These are phyloP conservation scores for Metschnikowia matae DNA, from an alignment of 805 yeast species.

Conservation along the genomic window DNA sequence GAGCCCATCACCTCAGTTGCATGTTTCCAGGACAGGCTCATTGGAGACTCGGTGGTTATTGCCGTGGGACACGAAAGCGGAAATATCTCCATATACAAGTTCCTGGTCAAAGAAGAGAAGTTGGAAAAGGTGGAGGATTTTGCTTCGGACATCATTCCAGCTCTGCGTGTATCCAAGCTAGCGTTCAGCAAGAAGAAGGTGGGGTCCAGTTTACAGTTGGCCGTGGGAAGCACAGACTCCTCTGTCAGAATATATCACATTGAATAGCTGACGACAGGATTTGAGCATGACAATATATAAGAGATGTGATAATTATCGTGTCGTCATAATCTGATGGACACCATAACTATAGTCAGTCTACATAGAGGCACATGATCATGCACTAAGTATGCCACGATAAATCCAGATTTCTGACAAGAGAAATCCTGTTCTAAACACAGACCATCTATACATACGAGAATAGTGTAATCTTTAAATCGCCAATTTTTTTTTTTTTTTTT, in stretches of 20 bases:
- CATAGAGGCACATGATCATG: too few species aligned
- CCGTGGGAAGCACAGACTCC: constrained; percentile 62
- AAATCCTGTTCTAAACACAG: too few species aligned
- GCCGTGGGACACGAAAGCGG: constrained; percentile 77
- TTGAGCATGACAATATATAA: too few species aligned
- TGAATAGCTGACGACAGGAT: not conserved
- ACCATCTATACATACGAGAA: too few species aligned
- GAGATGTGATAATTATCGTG: too few species aligned
- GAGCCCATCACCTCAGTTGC: constrained; percentile 69
- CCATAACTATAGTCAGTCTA: too few species aligned
- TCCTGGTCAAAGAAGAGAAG: constrained; percentile 5
- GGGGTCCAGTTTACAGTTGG: constrained; percentile 32
- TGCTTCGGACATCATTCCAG: constrained; percentile 47
- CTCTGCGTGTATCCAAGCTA: constrained; percentile 57
- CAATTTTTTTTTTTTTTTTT: too few species aligned
- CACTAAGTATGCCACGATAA: too few species aligned
- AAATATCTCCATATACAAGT: constrained; percentile 41
- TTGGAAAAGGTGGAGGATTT: constrained; percentile 28
- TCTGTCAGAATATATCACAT: constrained; percentile 48
- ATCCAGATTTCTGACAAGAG: too few species aligned
- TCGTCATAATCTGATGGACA: too few species aligned
- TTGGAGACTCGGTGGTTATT: constrained; percentile 30
- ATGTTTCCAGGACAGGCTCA: constrained; percentile 29
- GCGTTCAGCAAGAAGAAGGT: constrained; percentile 44
- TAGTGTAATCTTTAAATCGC: too few species aligned